Evolutionary conservation across 345 rosid species (phyloP).

Genomic region (Crucihimalaya himalaica): DNA sequence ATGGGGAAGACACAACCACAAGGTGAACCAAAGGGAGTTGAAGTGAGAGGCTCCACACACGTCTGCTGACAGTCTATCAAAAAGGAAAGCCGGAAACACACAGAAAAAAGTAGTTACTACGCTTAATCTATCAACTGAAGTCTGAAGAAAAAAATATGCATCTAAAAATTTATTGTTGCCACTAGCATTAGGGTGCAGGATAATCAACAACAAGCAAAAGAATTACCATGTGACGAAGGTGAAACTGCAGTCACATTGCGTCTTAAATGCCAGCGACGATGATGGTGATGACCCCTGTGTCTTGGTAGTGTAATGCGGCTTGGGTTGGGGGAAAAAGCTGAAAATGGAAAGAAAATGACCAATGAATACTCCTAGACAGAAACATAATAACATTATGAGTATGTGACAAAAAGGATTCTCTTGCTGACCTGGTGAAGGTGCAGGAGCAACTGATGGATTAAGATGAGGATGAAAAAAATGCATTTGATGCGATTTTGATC

Average conservation of each 20-base stretch:
- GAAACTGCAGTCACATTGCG: slow-evolving; percentile 62
- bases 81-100: slow-evolving; percentile 18
- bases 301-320: slow-evolving; percentile 44
- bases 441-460: slow-evolving; percentile 46
- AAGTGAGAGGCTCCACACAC: slow-evolving; percentile 88
- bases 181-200: slow-evolving; percentile 10
- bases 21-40: slow-evolving; percentile 90
- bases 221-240: slow-evolving; percentile 68
- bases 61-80: slow-evolving; percentile 85
- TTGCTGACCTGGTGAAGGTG: slow-evolving; percentile 53
- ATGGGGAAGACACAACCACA: slow-evolving; percentile 98
- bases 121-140: not conserved
- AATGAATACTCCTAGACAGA: slow-evolving; percentile 30
- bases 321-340: slow-evolving; percentile 52
- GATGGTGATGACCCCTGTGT: slow-evolving; percentile 56
- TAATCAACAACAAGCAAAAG: not conserved
- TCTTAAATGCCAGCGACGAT: slow-evolving; percentile 51
- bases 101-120: slow-evolving; percentile 12
- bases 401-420: slow-evolving; percentile 29
- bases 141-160: not conserved
- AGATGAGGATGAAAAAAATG: slow-evolving; percentile 45
- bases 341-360: slow-evolving; percentile 31
- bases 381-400: not conserved
- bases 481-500: slow-evolving; percentile 38
- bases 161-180: not conserved